Percentiles rank a stretch among this genome's conserved stretches.
Evolutionary conservation across 495 filamentous ascomycete genomes (phyloP).

Genomic region (Acidiella bohemica): DNA sequence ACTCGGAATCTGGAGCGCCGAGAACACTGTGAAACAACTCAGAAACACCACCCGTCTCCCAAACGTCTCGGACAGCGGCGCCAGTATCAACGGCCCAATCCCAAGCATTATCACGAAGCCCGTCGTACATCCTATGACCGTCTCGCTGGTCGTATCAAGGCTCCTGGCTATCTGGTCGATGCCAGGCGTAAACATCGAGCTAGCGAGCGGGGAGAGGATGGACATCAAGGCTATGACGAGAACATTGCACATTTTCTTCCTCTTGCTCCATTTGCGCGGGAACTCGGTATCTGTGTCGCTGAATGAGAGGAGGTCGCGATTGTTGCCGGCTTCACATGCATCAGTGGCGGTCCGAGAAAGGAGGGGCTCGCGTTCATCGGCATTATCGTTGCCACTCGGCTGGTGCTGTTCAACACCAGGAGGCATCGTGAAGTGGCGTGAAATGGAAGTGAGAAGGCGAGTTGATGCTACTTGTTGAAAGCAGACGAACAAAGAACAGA

Average conservation of each 20-base stretch:
- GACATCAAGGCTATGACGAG: conserved; percentile 32
- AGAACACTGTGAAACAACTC: conserved; percentile 21
- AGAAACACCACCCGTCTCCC: conserved; percentile 20
- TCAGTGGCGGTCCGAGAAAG: conserved; percentile 7
- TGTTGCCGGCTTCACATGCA: conserved; percentile 17
- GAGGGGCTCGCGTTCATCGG: conserved; percentile 14
- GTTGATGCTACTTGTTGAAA: too few species aligned
- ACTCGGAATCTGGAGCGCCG: conserved; percentile 26
- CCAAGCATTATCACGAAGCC: conserved; percentile 24
- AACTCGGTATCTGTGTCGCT: conserved; percentile 28
- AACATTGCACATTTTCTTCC: conserved; percentile 30
- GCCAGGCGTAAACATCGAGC: conserved; percentile 33
- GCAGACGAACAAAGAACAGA: too few species aligned
- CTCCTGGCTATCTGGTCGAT: conserved; percentile 31
- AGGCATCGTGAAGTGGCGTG: neutral
- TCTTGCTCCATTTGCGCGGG: conserved; percentile 27
- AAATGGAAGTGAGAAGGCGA: neutral
- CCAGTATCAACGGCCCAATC: conserved; percentile 21
- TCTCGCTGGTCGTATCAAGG: conserved; percentile 20
- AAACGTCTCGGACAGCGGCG: conserved; percentile 22
- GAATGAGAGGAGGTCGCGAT: conserved; percentile 26
- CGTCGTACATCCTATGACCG: conserved; percentile 26
- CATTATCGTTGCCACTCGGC: neutral
- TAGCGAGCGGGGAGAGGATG: conserved; percentile 30
- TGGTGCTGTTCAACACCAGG: conserved; percentile 3